These are phyloP conservation scores for Gentiana straminea DNA, from an alignment of 257 asterid species.

Conservation along the genomic window DNA sequence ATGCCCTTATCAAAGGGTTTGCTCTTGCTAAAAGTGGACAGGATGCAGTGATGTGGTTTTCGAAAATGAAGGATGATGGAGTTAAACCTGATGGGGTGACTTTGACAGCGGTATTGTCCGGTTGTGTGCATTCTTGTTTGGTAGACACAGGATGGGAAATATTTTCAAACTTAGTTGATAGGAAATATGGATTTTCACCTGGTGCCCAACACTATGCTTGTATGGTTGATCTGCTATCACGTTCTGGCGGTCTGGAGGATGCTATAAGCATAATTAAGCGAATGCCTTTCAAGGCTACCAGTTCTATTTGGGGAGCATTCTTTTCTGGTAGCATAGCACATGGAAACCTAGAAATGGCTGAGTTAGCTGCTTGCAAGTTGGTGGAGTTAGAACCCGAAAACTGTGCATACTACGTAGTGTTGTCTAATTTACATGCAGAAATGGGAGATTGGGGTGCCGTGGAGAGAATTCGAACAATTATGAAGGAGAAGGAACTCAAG, in stretches of 20 bases:
- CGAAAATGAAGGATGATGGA: slow-evolving; percentile 43
- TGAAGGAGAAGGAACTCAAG: slow-evolving; percentile 38
- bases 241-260: slow-evolving; percentile 39
- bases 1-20: slow-evolving; percentile 50
- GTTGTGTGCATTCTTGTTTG: slow-evolving; percentile 53
- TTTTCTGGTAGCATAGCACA: slow-evolving; percentile 44
- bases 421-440: slow-evolving; percentile 57
- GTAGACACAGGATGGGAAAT: slow-evolving; percentile 31
- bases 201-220: slow-evolving; percentile 51
- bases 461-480: slow-evolving; percentile 35
- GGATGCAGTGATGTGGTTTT: slow-evolving; percentile 50
- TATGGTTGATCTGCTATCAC: slow-evolving; percentile 53
- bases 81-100: slow-evolving; percentile 48
- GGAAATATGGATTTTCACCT: slow-evolving; percentile 46
- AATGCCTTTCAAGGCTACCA: slow-evolving; percentile 50
- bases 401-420: slow-evolving; percentile 33
- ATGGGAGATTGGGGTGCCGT: slow-evolving; percentile 49
- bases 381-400: slow-evolving; percentile 49
- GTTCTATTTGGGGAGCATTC: slow-evolving; percentile 60
- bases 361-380: slow-evolving; percentile 56
- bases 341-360: slow-evolving; percentile 36
- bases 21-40: slow-evolving; percentile 49
- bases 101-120: slow-evolving; percentile 39
- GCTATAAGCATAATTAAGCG: slow-evolving; percentile 30
- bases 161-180: slow-evolving; percentile 33